These are phyloP conservation scores for Neonectria punicea DNA, from an alignment of 2,329 filamentous ascomycete species.

Conservation along the genomic window DNA sequence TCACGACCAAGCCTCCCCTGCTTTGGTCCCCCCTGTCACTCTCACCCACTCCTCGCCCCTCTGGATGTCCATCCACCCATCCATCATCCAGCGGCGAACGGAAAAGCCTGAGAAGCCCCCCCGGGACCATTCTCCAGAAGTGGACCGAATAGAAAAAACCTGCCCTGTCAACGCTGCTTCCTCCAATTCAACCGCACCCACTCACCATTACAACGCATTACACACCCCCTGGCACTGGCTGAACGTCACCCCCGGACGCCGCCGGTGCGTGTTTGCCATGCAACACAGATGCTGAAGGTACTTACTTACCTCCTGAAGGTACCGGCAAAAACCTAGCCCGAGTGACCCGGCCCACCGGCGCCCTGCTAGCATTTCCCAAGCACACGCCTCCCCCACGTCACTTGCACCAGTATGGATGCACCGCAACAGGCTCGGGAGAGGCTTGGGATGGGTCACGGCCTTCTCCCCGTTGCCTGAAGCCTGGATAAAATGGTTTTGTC, in stretches of 20 bases:
- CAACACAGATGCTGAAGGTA: background rate
- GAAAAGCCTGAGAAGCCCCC: background rate
- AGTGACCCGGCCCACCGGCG: constrained; percentile 29
- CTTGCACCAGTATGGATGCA: constrained; percentile 16
- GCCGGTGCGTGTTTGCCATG: background rate
- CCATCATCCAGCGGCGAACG: background rate
- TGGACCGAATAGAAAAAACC: constrained; percentile 17
- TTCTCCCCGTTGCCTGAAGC: constrained; percentile 42
- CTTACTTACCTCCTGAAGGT: background rate
- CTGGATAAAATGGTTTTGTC: constrained; percentile 32
- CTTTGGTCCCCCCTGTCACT: background rate
- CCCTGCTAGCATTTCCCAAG: constrained; percentile 19
- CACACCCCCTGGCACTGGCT: constrained; percentile 10
- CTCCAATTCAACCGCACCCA: constrained; percentile 18
- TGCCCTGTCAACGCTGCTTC: constrained; percentile 7
- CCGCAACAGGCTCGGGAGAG: constrained; percentile 11
- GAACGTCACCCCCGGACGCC: constrained; percentile 9
- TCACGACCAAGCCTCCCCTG: constrained; percentile 12
- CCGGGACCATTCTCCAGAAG: background rate
- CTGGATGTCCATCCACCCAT: background rate
- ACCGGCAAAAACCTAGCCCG: constrained; percentile 10
- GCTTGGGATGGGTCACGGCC: constrained; percentile 30
- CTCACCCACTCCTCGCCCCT: constrained; percentile 8
- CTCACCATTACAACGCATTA: background rate
- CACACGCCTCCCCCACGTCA: constrained; percentile 29